Evolutionary conservation across 768 basidiomycete genomes (phyloP).

Genomic region (Kwoniella bestiolae): DNA sequence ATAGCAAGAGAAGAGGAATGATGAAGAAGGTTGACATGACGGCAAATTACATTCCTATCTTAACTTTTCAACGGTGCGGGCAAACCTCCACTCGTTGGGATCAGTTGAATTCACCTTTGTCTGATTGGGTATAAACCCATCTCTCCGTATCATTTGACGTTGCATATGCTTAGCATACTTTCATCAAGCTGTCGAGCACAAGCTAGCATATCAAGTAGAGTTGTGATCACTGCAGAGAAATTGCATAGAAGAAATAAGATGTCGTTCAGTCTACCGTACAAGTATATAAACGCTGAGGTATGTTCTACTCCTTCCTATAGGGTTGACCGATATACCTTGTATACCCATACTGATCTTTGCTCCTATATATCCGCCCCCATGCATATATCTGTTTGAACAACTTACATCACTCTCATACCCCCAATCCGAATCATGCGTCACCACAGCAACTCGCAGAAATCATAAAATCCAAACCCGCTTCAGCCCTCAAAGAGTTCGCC

Average conservation of each 20-base stretch:
- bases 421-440: too few species aligned
- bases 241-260: slow-evolving; percentile 21
- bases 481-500: slow-evolving; percentile 32
- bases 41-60: too few species aligned
- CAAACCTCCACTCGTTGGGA: too few species aligned
- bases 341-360: neutral
- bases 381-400: too few species aligned
- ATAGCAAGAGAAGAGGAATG: neutral
- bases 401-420: too few species aligned
- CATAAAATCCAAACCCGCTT: slow-evolving; percentile 43
- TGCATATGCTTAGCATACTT: neutral
- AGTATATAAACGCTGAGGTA: slow-evolving; percentile 50
- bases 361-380: too few species aligned
- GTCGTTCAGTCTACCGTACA: slow-evolving; percentile 48
- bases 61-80: neutral
- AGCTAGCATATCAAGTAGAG: neutral
- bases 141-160: neutral
- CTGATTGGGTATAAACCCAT: slow-evolving; percentile 7
- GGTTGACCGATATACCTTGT: neutral
- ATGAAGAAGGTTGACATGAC: neutral
- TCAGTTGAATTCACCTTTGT: neutral
- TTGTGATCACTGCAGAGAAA: neutral
- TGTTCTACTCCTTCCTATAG: slow-evolving; percentile 2
- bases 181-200: neutral
- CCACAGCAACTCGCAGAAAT: slow-evolving; percentile 52